These are phyloP conservation scores for Tetrapyrgos nigripes DNA, from an alignment of 1,284 basidiomycete genomes.

Conservation along the genomic window DNA sequence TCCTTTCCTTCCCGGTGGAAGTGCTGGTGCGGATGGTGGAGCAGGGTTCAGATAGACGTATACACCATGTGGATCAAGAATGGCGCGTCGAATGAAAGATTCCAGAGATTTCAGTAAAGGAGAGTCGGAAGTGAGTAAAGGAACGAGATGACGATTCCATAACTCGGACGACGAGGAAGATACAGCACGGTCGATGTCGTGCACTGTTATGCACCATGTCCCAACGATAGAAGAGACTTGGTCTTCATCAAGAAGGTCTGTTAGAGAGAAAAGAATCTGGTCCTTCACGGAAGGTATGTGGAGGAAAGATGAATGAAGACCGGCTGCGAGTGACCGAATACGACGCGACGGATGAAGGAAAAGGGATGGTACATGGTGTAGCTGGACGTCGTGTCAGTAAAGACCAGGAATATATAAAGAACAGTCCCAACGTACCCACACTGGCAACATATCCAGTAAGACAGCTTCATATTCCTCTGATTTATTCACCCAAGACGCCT, in stretches of 20 bases:
- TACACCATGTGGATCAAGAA: constrained; percentile 72
- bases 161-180: constrained; percentile 54
- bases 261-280: constrained; percentile 65
- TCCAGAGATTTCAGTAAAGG: constrained; percentile 38
- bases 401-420: constrained; percentile 18
- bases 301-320: constrained; percentile 75
- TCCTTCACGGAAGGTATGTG: constrained; percentile 58
- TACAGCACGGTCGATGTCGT: constrained; percentile 78
- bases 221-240: constrained; percentile 80
- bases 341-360: constrained; percentile 85
- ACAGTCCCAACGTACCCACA: constrained; percentile 76
- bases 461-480: constrained; percentile 51
- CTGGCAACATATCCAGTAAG: constrained; percentile 75
- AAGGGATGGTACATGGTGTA: constrained; percentile 86
- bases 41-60: constrained; percentile 76
- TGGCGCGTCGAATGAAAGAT: constrained; percentile 57
- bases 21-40: constrained; percentile 44
- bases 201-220: constrained; percentile 78
- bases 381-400: constrained; percentile 45
- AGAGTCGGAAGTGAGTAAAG: constrained; percentile 16
- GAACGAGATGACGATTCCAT: constrained; percentile 55
- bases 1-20: constrained; percentile 41
- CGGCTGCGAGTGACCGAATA: constrained; percentile 72
- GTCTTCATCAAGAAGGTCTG: constrained; percentile 56
- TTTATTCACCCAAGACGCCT: constrained; percentile 70